These are phyloP conservation scores for Huntiella bhutanensis DNA, from an alignment of 2,329 filamentous ascomycete genomes.

Conservation along the genomic window DNA sequence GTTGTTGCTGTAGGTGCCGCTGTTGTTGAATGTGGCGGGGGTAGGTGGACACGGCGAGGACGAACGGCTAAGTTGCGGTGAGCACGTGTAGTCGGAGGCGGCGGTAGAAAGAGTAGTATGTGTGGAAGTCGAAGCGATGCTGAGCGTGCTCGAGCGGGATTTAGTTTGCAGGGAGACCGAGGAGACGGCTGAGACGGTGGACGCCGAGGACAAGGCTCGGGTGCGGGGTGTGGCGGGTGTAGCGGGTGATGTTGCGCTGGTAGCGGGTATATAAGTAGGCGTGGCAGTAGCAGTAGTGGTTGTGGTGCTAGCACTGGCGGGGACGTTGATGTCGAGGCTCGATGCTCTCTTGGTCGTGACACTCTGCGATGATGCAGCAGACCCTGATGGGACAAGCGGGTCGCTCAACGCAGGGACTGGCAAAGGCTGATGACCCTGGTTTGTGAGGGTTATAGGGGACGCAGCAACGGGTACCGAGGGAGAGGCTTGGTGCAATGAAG, in stretches of 20 bases:
- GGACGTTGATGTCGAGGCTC: neutral
- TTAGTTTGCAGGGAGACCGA: conserved; percentile 14
- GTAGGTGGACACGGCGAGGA: conserved; percentile 5
- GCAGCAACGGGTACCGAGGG: conserved; percentile 1
- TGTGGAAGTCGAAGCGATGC: conserved; percentile 12
- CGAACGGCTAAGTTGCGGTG: conserved; percentile 6
- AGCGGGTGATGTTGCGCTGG: conserved; percentile 11
- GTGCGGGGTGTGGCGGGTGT: conserved; percentile 13
- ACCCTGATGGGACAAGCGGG: neutral
- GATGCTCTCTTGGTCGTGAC: neutral
- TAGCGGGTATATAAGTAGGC: neutral
- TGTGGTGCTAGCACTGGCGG: neutral
- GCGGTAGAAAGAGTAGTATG: conserved; percentile 5
- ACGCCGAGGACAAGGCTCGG: conserved; percentile 14
- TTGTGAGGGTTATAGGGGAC: conserved; percentile 6
- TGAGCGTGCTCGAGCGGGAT: conserved; percentile 14
- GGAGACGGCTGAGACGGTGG: conserved; percentile 15
- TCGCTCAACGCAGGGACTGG: neutral
- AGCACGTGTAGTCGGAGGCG: conserved; percentile 6
- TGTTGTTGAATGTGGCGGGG: conserved; percentile 11
- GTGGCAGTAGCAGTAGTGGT: neutral
- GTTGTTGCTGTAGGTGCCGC: conserved; percentile 12
- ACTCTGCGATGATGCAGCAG: neutral
- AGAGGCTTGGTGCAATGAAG: too few species aligned
- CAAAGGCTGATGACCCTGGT: conserved; percentile 3